Evolutionary conservation across 805 yeast genomes (phyloP).

Genomic region (Candida chauliodis): DNA sequence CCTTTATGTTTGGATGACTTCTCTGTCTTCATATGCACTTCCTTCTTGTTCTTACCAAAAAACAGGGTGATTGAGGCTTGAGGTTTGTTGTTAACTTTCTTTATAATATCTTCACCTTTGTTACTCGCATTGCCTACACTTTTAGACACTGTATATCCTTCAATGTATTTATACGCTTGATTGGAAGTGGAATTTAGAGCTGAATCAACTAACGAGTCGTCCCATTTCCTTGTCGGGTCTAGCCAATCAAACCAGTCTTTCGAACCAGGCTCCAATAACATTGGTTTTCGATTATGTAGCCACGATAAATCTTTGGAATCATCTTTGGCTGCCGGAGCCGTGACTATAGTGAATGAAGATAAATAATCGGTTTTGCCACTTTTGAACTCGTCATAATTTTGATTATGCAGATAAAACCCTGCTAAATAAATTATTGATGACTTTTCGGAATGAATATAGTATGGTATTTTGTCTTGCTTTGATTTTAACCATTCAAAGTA

Average conservation of each 20-base stretch:
- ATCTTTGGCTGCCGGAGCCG: conserved; percentile 53
- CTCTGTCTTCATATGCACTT: conserved; percentile 1
- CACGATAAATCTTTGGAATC: conserved; percentile 53
- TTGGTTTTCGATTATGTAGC: conserved; percentile 80
- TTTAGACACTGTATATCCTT: conserved; percentile 51
- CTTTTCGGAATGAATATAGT: conserved; percentile 56
- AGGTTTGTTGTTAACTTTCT: conserved; percentile 15
- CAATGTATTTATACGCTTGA: conserved; percentile 34
- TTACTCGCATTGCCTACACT: conserved; percentile 62
- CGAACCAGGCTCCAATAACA: conserved; percentile 57
- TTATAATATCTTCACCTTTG: conserved; percentile 41
- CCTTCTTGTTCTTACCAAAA: conserved; percentile 17
- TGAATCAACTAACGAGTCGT: conserved; percentile 31
- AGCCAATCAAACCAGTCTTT: conserved; percentile 66
- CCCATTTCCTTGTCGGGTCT: conserved; percentile 39
- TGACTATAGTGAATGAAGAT: conserved; percentile 63
- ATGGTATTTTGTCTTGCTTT: conserved; percentile 52
- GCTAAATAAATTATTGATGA: conserved; percentile 61
- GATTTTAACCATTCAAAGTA: conserved; percentile 76
- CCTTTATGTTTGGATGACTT: conserved; percentile 2
- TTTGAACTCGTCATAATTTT: conserved; percentile 20
- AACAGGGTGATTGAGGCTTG: conserved; percentile 26
- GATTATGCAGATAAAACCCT: conserved; percentile 38
- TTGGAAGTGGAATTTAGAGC: conserved; percentile 35
- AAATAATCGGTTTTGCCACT: conserved; percentile 23